phyloP scores from a whole-genome alignment of 2,329 filamentous ascomycete species.

The Paecilomyces variotii region DNA sequence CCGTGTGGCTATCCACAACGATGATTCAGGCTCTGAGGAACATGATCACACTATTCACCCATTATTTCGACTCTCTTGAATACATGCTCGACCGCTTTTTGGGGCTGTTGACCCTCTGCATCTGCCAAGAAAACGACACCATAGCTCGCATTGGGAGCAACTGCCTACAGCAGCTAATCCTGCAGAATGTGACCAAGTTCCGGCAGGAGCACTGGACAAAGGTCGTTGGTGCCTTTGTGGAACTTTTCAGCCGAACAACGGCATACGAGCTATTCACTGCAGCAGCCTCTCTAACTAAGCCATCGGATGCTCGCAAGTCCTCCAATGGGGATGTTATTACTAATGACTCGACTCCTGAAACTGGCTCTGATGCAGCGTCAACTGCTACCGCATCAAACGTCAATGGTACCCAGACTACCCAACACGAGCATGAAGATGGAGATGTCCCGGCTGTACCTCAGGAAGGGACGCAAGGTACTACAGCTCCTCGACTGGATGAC shows the following conservation, averaged over 20 bases:
- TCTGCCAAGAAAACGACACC: constrained; percentile 98
- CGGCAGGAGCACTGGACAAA: constrained; percentile 80
- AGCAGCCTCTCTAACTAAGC: constrained; percentile 43
- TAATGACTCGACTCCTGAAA: constrained; percentile 16
- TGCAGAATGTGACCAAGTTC: constrained; percentile 95
- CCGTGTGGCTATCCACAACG: constrained; percentile 96
- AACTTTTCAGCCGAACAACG: constrained; percentile 89
- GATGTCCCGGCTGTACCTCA: constrained; percentile 20
- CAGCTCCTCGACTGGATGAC: constrained; percentile 62
- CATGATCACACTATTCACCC: constrained; percentile 97
- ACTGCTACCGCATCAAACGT: constrained; percentile 16
- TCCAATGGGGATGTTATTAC: constrained; percentile 22
- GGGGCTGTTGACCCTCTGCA: constrained; percentile 87
- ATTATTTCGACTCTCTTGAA: constrained; percentile 92
- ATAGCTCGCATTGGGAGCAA: constrained; percentile 97
- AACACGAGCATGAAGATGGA: constrained; percentile 24
- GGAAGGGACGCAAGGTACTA: constrained; percentile 11
- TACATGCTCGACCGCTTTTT: constrained; percentile 98
- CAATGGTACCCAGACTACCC: constrained; percentile 20
- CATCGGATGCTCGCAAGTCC: constrained; percentile 16
- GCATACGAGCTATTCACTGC: constrained; percentile 93
- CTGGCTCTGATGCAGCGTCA: constrained; percentile 13
- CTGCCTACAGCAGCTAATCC: constrained; percentile 88
- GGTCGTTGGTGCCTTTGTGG: constrained; percentile 91
- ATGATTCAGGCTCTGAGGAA: constrained; percentile 98